These are phyloP conservation scores for Moelleriella libera DNA, from an alignment of 2,329 filamentous ascomycete genomes.

Conservation along the genomic window DNA sequence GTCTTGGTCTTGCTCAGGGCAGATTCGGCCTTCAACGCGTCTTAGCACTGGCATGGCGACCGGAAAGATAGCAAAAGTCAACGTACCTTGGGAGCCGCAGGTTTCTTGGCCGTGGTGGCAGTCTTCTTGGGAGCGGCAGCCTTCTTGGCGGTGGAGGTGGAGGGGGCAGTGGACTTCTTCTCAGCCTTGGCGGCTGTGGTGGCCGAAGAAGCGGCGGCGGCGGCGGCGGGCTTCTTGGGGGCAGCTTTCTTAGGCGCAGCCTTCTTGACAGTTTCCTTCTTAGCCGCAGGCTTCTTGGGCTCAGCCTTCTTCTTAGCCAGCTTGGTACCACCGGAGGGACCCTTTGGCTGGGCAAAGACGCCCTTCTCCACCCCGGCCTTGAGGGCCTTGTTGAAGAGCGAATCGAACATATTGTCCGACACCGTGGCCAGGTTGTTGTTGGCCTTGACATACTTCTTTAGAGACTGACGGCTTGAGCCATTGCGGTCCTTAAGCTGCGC, in stretches of 20 bases:
- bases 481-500: conserved; percentile 47
- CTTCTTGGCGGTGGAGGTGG: conserved; percentile 5
- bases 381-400: conserved; percentile 76
- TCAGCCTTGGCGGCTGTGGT: conserved; percentile 9
- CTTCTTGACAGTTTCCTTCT: conserved; percentile 19
- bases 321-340: conserved; percentile 83
- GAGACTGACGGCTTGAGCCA: conserved; percentile 44
- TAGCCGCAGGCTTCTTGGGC: conserved; percentile 21
- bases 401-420: conserved; percentile 45
- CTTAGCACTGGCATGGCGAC: background rate
- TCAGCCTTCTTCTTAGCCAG: conserved; percentile 61
- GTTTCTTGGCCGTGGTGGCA: conserved; percentile 23
- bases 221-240: conserved; percentile 19
- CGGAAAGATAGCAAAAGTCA: background rate
- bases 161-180: conserved; percentile 12
- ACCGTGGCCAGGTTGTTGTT: conserved; percentile 33
- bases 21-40: conserved; percentile 20
- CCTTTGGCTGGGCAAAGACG: conserved; percentile 81
- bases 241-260: conserved; percentile 16
- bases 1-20: conserved; percentile 73
- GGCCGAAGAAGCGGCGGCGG: conserved; percentile 3
- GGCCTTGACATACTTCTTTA: conserved; percentile 47
- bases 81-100: conserved; percentile 12
- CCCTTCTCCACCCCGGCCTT: conserved; percentile 74
- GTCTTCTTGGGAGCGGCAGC: conserved; percentile 12